These are phyloP conservation scores for Boletus rubescentipes DNA, from an alignment of 768 basidiomycete genomes.

Conservation along the genomic window DNA sequence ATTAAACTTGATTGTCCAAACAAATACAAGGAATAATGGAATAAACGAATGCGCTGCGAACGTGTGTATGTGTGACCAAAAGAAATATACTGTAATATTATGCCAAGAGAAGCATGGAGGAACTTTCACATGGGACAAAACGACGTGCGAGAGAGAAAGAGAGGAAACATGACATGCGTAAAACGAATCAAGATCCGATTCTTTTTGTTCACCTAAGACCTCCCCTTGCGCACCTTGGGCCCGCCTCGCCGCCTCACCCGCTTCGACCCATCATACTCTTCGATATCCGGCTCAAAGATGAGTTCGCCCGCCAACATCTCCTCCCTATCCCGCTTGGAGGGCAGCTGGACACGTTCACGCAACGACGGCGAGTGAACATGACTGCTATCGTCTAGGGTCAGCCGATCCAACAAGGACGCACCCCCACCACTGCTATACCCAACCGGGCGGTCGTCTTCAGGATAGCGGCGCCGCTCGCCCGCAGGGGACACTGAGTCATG, in stretches of 20 bases:
- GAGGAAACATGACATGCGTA: background rate
- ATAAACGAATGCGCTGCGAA: too few relatives aligned
- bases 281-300: constrained; percentile 15
- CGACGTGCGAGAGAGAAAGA: background rate
- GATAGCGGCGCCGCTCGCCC: constrained; percentile 14
- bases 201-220: constrained; percentile 8
- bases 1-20: too few relatives aligned
- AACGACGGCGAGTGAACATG: constrained; percentile 25
- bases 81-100: too few relatives aligned
- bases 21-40: too few relatives aligned
- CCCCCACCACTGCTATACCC: constrained; percentile 17
- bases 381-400: constrained; percentile 27
- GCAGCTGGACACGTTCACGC: constrained; percentile 39
- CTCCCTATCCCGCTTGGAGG: constrained; percentile 32
- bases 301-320: constrained; percentile 24
- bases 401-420: constrained; percentile 37
- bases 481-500: constrained; percentile 14
- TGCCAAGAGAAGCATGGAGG: background rate
- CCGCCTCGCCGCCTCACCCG: constrained; percentile 25
- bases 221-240: constrained; percentile 20
- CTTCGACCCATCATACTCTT: constrained; percentile 25
- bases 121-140: background rate
- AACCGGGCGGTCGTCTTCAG: constrained; percentile 10
- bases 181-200: background rate
- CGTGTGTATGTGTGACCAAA: too few relatives aligned